A percentile compares a stretch with the other conserved stretches of the same genome.
Conservation (phyloP, 2,329 filamentous ascomycete genomes). For the Monilinia fructicola region DNA sequence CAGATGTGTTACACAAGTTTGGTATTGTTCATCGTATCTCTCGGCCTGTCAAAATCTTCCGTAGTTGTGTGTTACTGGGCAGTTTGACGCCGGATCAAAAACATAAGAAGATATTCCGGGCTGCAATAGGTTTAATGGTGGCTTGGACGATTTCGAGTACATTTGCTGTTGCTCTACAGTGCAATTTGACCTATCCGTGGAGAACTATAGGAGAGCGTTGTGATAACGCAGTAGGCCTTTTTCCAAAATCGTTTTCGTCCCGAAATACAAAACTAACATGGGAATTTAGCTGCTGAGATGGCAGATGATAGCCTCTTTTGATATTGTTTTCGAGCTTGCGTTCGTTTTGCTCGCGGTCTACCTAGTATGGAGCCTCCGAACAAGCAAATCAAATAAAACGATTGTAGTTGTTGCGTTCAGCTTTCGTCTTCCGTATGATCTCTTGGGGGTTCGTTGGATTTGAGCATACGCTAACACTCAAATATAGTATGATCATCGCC, state of each 20-base stretch:
- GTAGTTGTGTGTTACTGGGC: conserved; percentile 45
- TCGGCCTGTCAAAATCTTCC: conserved; percentile 47
- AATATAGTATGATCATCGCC: conserved; percentile 44
- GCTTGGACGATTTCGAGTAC: conserved; percentile 45
- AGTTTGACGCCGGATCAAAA: conserved; percentile 47
- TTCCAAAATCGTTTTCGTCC: background rate
- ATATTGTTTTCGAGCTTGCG: conserved; percentile 44
- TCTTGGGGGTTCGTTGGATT: background rate
- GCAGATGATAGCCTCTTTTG: conserved; percentile 44
- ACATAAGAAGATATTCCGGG: conserved; percentile 43
- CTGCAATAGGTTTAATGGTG: conserved; percentile 34
- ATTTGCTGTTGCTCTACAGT: conserved; percentile 45
- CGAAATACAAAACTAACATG: background rate
- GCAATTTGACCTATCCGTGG: conserved; percentile 45
- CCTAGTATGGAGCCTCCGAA: conserved; percentile 44
- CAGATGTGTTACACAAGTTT: conserved; percentile 44
- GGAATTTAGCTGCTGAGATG: conserved; percentile 42
- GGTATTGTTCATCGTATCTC: conserved; percentile 44
- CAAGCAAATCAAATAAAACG: conserved; percentile 42
- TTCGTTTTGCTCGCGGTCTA: conserved; percentile 44
- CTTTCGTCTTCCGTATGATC: conserved; percentile 43
- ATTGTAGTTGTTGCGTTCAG: conserved; percentile 45
- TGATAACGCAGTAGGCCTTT: conserved; percentile 18
- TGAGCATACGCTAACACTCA: background rate
- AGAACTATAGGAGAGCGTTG: conserved; percentile 39